phyloP scores from a whole-genome alignment of 768 basidiomycete species.

The Trametes villosa region DNA sequence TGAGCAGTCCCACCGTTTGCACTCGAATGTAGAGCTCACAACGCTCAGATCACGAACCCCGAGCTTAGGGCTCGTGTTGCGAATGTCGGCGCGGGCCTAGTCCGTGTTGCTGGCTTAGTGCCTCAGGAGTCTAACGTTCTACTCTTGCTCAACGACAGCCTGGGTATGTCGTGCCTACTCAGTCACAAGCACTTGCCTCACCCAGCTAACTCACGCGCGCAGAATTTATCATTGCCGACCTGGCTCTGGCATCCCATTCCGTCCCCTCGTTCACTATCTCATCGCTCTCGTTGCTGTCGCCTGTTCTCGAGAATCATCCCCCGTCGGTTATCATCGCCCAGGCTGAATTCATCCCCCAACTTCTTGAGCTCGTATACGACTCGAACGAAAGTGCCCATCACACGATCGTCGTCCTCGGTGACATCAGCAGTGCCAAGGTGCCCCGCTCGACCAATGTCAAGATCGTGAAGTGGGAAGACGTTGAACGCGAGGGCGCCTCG shows the following conservation, averaged over 20 bases:
- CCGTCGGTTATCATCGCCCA: slow-evolving; percentile 78
- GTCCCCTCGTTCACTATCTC: slow-evolving; percentile 70
- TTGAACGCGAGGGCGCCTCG: slow-evolving; percentile 68
- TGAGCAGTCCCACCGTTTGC: slow-evolving; percentile 29
- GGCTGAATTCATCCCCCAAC: slow-evolving; percentile 63
- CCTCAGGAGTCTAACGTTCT: slow-evolving; percentile 68
- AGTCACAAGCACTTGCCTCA: background rate
- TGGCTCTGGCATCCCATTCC: slow-evolving; percentile 74
- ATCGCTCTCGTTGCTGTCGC: slow-evolving; percentile 62
- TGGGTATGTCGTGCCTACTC: slow-evolving; percentile 66
- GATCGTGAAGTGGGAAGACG: slow-evolving; percentile 67
- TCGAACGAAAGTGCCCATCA: slow-evolving; percentile 49
- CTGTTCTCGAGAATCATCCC: slow-evolving; percentile 64
- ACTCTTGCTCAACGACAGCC: slow-evolving; percentile 76
- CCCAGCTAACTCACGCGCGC: slow-evolving; percentile 16
- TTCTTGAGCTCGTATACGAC: slow-evolving; percentile 77
- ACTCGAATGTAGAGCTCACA: background rate
- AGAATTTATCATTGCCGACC: slow-evolving; percentile 83
- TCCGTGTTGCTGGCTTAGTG: slow-evolving; percentile 57
- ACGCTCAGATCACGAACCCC: slow-evolving; percentile 69
- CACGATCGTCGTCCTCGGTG: slow-evolving; percentile 75
- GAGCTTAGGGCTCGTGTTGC: slow-evolving; percentile 71
- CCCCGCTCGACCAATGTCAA: slow-evolving; percentile 56
- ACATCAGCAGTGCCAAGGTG: slow-evolving; percentile 49
- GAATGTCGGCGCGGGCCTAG: slow-evolving; percentile 74